Conservation (phyloP, 202 grass and related monocot genomes). For the Setaria viridis region DNA sequence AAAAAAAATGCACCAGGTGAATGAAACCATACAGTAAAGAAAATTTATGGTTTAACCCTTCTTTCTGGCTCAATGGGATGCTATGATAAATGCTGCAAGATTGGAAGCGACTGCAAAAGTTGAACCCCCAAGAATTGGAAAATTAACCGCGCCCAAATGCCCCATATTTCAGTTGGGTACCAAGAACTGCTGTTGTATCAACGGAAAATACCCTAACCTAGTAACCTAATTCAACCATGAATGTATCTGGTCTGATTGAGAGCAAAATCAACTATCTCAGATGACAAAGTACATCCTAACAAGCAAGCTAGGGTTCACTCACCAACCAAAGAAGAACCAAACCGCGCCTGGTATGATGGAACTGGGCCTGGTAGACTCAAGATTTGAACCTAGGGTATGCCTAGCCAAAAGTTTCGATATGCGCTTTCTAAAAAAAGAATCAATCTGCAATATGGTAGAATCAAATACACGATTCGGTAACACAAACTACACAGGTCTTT, state of each 20-base stretch:
- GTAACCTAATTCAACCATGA: not conserved
- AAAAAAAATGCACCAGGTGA: not conserved
- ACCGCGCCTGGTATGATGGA: too few species aligned
- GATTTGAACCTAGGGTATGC: too few species aligned
- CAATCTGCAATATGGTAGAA: too few species aligned
- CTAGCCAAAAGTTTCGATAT: too few species aligned
- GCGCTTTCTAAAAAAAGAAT: too few species aligned
- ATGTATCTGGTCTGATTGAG: not conserved
- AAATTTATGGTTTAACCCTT: not conserved
- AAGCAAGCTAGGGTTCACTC: slow-evolving; percentile 19
- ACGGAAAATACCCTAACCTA: not conserved
- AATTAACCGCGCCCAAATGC: not conserved
- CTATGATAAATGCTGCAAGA: not conserved
- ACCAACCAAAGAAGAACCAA: not conserved
- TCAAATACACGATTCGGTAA: too few species aligned
- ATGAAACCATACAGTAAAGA: slow-evolving; percentile 4
- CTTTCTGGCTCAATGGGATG: not conserved
- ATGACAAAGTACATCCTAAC: not conserved
- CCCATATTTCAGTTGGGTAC: not conserved
- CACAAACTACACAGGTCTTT: too few species aligned
- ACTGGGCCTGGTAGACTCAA: too few species aligned
- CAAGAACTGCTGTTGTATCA: not conserved
- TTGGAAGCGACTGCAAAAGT: not conserved
- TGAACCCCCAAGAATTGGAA: not conserved
- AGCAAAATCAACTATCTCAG: not conserved